Base-by-base conservation (phyloP, 2,329 filamentous ascomycete species). In the Emergomyces orientalis region DNA sequence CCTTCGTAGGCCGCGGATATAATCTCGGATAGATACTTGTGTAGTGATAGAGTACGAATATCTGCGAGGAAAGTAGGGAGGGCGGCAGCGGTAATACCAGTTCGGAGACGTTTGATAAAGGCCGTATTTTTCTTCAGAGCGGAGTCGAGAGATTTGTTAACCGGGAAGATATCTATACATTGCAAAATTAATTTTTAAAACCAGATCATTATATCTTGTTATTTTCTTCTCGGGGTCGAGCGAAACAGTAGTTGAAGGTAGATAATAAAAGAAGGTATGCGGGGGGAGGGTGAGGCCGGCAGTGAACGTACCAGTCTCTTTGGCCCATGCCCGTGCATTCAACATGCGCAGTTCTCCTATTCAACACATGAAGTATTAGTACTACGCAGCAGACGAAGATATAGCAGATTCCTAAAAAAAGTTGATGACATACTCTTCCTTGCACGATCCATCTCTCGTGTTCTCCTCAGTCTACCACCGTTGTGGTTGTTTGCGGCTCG, bases 51-150 rank as follows among this genome's bases (percentile, higher is more conserved):
- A 32, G 90, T 89, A 70, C 89, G 88, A 70, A 96, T 92, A 73
- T 97, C 93, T 74, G 93, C 86, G 57, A 96, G 79, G 77, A 97
- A 96, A 64, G 91, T 94, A 68, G 84, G 81, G 62, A 92, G 86
- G 62, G 89, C 90, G 63, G 91, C 82, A 58, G 90, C 79, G 66
- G 89, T 92, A 66, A 97, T 87, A 64, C 91, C 90, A 63, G 93
- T 97, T 69, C 93, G 90, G 62, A 97, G 82, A 71, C 93, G 90
- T 78, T 96, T 97, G 73, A 97, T 97, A 76, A 97, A 97, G 68
- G 92, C 91, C 3, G 93, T 97, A 71, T 97, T 97, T 81, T 97
- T 97, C 80, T 96, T 97, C 75, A 97, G 82, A 60, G 92, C 94
- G 60, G 93, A 96, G 76, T 97, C 93, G 72, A 97, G 87, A 37